Percentiles rank a stretch among this genome's conserved stretches.
phyloP scores from a whole-genome alignment of 2,329 filamentous ascomycete genomes.

The Leptographium lundbergii region DNA sequence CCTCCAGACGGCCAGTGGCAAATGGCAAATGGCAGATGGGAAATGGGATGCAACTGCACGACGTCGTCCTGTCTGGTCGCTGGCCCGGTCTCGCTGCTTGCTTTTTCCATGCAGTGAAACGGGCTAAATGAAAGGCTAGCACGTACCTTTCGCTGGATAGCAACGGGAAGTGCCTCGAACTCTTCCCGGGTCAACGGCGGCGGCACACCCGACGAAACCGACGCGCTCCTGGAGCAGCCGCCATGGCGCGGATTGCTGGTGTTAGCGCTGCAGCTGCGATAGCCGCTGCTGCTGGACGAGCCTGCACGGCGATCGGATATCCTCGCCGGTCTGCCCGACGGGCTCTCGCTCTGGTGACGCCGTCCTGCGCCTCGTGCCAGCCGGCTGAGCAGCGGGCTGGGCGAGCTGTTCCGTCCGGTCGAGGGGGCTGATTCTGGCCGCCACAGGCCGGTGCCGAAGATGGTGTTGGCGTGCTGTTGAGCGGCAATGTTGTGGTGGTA shows the following conservation, averaged over 20 bases:
- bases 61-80: too few relatives aligned
- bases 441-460: neutral
- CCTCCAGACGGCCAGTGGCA: neutral
- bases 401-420: neutral
- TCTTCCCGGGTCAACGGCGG: slow-evolving; percentile 30
- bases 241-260: slow-evolving; percentile 8
- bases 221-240: slow-evolving; percentile 9
- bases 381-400: slow-evolving; percentile 7
- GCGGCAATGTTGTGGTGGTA: neutral
- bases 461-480: neutral
- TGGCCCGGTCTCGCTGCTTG: too few relatives aligned
- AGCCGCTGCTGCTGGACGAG: slow-evolving; percentile 1
- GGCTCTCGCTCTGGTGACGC: neutral
- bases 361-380: slow-evolving; percentile 1
- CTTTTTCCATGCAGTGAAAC: too few relatives aligned
- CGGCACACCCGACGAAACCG: slow-evolving; percentile 13
- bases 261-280: slow-evolving; percentile 6
- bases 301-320: neutral
- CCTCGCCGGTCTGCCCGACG: neutral
- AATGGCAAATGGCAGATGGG: too few relatives aligned
- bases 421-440: neutral
- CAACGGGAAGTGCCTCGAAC: slow-evolving; percentile 35
- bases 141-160: slow-evolving; percentile 38
- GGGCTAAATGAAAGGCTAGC: neutral
- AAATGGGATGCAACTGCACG: too few relatives aligned